Evolutionary conservation across 208 protist species (phyloP).

Genomic region (Trypanosoma mega): DNA sequence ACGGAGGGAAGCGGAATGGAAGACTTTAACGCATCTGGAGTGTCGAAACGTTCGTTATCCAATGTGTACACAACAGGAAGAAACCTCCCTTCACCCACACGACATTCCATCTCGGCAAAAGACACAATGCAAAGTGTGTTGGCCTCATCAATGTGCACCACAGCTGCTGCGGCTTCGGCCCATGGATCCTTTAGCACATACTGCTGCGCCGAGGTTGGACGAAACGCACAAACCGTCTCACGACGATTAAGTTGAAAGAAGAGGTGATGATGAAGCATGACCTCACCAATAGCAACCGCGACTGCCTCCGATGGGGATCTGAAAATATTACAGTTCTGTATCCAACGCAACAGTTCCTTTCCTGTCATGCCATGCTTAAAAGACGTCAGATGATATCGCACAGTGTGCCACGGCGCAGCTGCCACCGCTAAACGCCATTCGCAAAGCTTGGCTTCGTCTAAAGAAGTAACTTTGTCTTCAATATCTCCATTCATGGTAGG

Average conservation of each 20-base stretch:
- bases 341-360: neutral
- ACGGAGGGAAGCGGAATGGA: neutral
- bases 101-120: neutral
- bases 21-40: neutral
- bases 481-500: no score
- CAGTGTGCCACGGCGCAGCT: conserved; percentile 1
- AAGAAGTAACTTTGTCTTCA: no score
- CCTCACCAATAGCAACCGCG: neutral
- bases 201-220: neutral
- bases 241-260: neutral
- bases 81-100: neutral
- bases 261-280: neutral
- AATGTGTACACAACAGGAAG: neutral
- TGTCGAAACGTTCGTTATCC: neutral
- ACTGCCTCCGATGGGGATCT: neutral
- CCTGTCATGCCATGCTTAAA: neutral
- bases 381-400: neutral
- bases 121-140: neutral
- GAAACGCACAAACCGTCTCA: neutral
- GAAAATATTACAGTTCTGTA: neutral
- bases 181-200: neutral
- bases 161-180: neutral
- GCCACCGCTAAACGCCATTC: neutral
- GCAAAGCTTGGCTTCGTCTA: neutral
- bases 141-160: neutral